A percentile compares a stretch with the other conserved stretches of the same genome.
Conservation (phyloP, 305 asterid species). For the Withania somnifera region DNA sequence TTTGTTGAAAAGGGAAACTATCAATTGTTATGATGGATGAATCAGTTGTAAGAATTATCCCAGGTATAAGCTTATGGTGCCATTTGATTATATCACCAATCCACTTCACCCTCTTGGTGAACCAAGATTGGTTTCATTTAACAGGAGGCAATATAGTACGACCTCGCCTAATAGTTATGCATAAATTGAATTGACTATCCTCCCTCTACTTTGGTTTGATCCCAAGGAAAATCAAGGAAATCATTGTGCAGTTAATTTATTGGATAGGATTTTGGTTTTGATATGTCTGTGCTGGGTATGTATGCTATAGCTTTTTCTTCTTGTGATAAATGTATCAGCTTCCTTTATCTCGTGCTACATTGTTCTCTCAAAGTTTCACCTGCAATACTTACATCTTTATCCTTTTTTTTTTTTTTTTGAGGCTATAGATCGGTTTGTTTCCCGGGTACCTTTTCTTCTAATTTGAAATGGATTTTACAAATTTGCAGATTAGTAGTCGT, state of each 20-base stretch:
- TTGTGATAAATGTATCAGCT: neutral
- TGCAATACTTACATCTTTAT: neutral
- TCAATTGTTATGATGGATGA: neutral
- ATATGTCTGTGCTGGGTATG: neutral
- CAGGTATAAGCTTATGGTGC: neutral
- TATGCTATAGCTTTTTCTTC: neutral
- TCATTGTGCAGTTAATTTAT: neutral
- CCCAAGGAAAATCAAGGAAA: neutral
- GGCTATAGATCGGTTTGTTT: neutral
- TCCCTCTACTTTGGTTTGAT: neutral
- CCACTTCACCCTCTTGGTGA: neutral
- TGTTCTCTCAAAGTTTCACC: neutral
- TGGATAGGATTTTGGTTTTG: neutral
- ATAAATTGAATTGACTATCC: neutral
- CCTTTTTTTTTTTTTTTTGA: neutral
- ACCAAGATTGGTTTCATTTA: neutral
- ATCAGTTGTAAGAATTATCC: neutral
- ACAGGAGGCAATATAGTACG: neutral
- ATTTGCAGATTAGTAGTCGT: slow-evolving; percentile 59
- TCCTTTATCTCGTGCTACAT: neutral
- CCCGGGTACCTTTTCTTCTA: neutral
- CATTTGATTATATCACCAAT: neutral
- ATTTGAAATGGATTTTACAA: neutral
- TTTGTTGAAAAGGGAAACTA: neutral
- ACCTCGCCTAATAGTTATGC: neutral